Conservation (phyloP, 768 basidiomycete species). For the Dentipellis fragilis region DNA sequence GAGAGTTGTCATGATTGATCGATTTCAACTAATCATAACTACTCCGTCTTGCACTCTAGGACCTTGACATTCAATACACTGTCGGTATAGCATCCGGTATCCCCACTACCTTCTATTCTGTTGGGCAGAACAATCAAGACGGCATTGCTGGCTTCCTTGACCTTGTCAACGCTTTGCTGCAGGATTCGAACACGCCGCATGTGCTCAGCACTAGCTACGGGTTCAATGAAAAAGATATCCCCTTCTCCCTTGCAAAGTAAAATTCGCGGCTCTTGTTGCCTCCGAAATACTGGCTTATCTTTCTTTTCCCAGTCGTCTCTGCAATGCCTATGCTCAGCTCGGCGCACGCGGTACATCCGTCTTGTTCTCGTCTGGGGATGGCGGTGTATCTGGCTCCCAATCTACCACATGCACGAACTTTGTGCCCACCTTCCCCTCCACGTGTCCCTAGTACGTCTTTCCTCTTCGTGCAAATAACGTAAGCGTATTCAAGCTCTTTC, state of each 20-base stretch:
- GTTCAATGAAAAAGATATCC: constrained; percentile 9
- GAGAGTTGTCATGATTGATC: neutral
- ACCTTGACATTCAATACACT: constrained; percentile 18
- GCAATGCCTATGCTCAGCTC: constrained; percentile 20
- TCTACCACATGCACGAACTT: constrained; percentile 8
- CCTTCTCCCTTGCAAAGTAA: neutral
- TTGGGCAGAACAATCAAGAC: constrained; percentile 12
- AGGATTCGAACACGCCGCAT: constrained; percentile 9
- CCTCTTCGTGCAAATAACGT: neutral
- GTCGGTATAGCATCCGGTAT: constrained; percentile 14
- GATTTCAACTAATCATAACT: neutral
- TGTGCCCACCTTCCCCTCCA: constrained; percentile 14
- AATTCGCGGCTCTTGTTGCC: neutral
- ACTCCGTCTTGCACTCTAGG: neutral
- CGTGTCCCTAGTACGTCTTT: constrained; percentile 17
- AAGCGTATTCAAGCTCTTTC: neutral
- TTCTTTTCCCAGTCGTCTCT: constrained; percentile 10
- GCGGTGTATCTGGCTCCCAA: constrained; percentile 13
- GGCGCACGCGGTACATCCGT: constrained; percentile 20
- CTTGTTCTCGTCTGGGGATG: constrained; percentile 16
- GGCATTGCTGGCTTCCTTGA: constrained; percentile 11
- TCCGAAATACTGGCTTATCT: neutral
- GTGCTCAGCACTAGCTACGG: constrained; percentile 16
- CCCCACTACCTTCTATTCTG: constrained; percentile 15
- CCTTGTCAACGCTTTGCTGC: constrained; percentile 15